Percentiles rank a stretch among this genome's conserved stretches.
Evolutionary conservation across 1,284 basidiomycete genomes (phyloP).

Genomic region (Cryptococcus maquisensis): DNA sequence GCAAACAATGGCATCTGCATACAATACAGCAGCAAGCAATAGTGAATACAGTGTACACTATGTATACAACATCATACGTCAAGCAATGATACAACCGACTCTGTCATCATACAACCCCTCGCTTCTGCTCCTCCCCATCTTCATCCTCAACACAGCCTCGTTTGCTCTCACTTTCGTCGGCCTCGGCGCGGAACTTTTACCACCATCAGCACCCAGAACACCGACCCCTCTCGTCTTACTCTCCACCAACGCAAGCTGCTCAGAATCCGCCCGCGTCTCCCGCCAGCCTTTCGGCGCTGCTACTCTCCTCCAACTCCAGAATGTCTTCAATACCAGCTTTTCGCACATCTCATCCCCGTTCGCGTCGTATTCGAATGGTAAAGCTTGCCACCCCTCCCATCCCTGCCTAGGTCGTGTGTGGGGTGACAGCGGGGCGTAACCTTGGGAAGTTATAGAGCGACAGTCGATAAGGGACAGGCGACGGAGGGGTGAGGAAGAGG

Average conservation of each 20-base stretch:
- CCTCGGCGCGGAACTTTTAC: background rate
- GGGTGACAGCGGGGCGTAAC: slow-evolving; percentile 54
- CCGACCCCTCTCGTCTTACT: background rate
- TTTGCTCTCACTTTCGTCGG: too few relatives aligned
- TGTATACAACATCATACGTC: too few relatives aligned
- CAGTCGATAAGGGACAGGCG: slow-evolving; percentile 68
- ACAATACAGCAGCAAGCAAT: too few relatives aligned
- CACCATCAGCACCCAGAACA: background rate
- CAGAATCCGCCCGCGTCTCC: slow-evolving; percentile 17
- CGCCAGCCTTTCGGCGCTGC: slow-evolving; percentile 49
- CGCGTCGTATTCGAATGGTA: slow-evolving; percentile 34
- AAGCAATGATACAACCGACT: too few relatives aligned
- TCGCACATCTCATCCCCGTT: slow-evolving; percentile 36
- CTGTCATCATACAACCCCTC: too few relatives aligned
- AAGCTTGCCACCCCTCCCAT: slow-evolving; percentile 64
- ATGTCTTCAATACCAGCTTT: slow-evolving; percentile 69
- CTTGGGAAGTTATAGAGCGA: slow-evolving; percentile 60
- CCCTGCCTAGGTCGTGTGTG: slow-evolving; percentile 65
- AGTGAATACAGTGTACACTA: too few relatives aligned
- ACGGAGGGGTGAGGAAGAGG: background rate
- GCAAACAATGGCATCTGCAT: too few relatives aligned
- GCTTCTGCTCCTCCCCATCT: too few relatives aligned
- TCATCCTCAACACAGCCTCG: too few relatives aligned
- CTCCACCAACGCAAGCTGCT: background rate
- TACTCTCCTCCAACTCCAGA: slow-evolving; percentile 79